Conservation (phyloP, 1,139 yeast species). For the Scheffersomyces quercinus region DNA sequence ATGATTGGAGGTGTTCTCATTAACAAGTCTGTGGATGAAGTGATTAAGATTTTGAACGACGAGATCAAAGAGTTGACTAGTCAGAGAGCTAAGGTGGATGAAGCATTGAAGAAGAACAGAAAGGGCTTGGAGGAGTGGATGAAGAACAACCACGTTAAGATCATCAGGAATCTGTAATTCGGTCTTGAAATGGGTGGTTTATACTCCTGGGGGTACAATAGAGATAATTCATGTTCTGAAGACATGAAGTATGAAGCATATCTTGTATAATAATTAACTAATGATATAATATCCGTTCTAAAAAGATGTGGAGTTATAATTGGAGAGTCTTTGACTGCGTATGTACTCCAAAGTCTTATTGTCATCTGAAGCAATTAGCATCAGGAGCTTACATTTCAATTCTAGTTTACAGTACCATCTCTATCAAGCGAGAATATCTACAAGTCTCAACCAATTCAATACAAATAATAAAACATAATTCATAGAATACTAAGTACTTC, state of each 20-base stretch:
- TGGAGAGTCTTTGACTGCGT: too few species aligned
- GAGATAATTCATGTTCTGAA: not conserved
- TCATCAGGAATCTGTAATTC: constrained; percentile 36
- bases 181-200: not conserved
- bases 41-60: constrained; percentile 61
- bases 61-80: constrained; percentile 45
- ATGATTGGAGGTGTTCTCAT: constrained; percentile 94
- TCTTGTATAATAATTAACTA: too few species aligned
- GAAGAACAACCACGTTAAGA: constrained; percentile 63
- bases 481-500: too few species aligned
- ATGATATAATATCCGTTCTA: too few species aligned
- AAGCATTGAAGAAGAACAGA: constrained; percentile 46
- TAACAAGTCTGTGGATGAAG: constrained; percentile 78
- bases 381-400: too few species aligned
- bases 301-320: too few species aligned
- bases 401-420: too few species aligned
- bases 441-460: too few species aligned
- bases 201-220: not conserved
- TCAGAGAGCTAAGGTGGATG: constrained; percentile 46
- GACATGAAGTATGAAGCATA: constrained; percentile 3
- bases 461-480: too few species aligned
- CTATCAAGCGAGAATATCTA: too few species aligned
- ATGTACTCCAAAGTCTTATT: too few species aligned
- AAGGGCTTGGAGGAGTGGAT: constrained; percentile 69
- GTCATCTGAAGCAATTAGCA: too few species aligned